A percentile compares a stretch with the other conserved stretches of the same genome.
Evolutionary conservation across 768 basidiomycete species (phyloP).

Genomic region (Pulveroboletus sp.): DNA sequence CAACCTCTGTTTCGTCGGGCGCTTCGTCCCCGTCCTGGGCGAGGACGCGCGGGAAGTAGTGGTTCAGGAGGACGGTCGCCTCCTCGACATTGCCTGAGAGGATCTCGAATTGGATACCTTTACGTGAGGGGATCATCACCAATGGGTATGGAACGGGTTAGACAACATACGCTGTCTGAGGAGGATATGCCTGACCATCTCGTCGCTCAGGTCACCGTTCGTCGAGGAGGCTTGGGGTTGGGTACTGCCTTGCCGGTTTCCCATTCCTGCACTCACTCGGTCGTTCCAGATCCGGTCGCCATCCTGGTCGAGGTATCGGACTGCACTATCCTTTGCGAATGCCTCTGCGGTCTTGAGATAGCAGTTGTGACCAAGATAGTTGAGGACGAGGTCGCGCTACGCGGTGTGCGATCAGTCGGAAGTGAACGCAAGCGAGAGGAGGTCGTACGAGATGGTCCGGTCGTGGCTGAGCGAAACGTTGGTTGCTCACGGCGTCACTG

Average conservation of each 20-base stretch:
- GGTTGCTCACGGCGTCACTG: conserved; percentile 17
- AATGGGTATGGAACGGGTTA: background rate
- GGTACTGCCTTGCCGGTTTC: background rate
- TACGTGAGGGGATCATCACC: background rate
- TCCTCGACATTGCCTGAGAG: conserved; percentile 73
- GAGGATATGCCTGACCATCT: conserved; percentile 43
- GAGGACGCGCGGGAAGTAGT: conserved; percentile 74
- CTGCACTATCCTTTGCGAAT: conserved; percentile 59
- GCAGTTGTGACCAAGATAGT: conserved; percentile 73
- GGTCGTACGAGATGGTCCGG: conserved; percentile 43
- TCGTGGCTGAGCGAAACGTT: conserved; percentile 30
- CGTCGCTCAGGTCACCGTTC: conserved; percentile 34
- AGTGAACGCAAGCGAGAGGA: background rate
- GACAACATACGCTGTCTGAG: conserved; percentile 49
- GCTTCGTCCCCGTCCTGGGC: conserved; percentile 18
- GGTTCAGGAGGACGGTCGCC: conserved; percentile 61
- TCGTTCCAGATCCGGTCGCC: conserved; percentile 53
- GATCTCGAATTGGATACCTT: conserved; percentile 69
- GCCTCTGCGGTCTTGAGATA: conserved; percentile 68
- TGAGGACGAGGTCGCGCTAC: conserved; percentile 66
- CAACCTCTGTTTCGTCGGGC: conserved; percentile 15
- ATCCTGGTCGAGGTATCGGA: conserved; percentile 62
- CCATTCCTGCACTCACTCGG: conserved; percentile 17
- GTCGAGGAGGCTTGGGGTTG: conserved; percentile 8
- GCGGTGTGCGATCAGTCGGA: conserved; percentile 3